These are phyloP conservation scores for Guadua angustifolia DNA, from an alignment of 176 grass and related monocot genomes.

Conservation along the genomic window DNA sequence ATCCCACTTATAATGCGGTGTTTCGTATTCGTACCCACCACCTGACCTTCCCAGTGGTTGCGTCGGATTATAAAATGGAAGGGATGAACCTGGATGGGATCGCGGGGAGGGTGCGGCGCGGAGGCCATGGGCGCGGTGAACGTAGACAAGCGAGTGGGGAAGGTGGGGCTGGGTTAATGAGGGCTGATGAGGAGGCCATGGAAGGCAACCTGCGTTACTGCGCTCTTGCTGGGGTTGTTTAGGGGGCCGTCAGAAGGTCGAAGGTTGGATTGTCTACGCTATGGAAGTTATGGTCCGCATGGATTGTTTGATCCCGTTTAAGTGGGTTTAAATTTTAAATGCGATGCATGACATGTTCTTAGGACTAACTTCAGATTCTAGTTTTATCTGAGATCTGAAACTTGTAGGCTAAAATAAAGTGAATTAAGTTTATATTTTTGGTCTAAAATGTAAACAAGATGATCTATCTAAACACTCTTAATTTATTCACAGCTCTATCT, in stretches of 20 bases:
- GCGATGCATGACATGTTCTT: neutral
- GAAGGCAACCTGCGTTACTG: too few species aligned
- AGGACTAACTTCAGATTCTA: too few species aligned
- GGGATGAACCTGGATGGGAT: conserved; percentile 62
- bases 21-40: neutral
- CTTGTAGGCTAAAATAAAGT: too few species aligned
- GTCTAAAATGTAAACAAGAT: too few species aligned
- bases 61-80: neutral
- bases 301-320: neutral
- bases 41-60: conserved; percentile 38
- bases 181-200: conserved; percentile 47
- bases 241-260: neutral
- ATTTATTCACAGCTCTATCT: too few species aligned
- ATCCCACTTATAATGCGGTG: conserved; percentile 39
- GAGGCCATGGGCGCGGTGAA: conserved; percentile 40
- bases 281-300: neutral
- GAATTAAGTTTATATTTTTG: too few species aligned
- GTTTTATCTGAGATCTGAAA: too few species aligned
- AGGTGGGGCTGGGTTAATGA: conserved; percentile 38
- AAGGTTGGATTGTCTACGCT: neutral
- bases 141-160: conserved; percentile 7
- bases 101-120: conserved; percentile 20
- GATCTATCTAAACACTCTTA: too few species aligned
- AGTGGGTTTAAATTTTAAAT: neutral
- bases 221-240: neutral